Conservation (phyloP, 768 basidiomycete genomes). For the Lentinula lateritia region DNA sequence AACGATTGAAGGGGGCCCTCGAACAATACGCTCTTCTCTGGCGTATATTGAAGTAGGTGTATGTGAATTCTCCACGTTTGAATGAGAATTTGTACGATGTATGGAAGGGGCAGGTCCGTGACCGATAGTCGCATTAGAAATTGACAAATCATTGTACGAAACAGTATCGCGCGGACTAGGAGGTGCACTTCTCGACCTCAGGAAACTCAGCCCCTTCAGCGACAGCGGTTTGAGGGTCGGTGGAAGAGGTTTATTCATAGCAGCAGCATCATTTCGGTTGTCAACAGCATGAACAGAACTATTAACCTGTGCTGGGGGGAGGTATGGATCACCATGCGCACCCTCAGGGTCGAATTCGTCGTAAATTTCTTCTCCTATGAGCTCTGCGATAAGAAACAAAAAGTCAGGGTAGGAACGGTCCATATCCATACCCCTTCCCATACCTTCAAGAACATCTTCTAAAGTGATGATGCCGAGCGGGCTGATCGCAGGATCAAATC, state of each 20-base stretch:
- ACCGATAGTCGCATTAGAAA: constrained; percentile 6
- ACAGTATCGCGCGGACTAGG: constrained; percentile 39
- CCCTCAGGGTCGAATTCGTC: constrained; percentile 86
- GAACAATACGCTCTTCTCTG: not conserved
- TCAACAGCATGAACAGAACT: not conserved
- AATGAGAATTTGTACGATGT: constrained; percentile 10
- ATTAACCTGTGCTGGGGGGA: constrained; percentile 13
- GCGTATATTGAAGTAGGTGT: not conserved
- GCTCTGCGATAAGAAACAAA: constrained; percentile 39
- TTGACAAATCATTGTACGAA: not conserved
- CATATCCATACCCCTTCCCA: not conserved
- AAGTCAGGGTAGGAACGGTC: too few species aligned
- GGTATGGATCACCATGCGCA: constrained; percentile 46
- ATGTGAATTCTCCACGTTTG: not conserved
- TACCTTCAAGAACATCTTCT: constrained; percentile 89
- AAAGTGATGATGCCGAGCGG: constrained; percentile 90
- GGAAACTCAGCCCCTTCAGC: constrained; percentile 42
- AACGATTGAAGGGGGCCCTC: not conserved
- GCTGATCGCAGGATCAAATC: constrained; percentile 75
- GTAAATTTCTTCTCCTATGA: constrained; percentile 91
- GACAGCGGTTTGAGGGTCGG: constrained; percentile 34
- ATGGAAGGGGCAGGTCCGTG: not conserved
- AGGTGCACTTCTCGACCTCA: constrained; percentile 55
- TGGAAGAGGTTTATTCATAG: constrained; percentile 19
- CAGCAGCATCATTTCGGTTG: not conserved